Percentiles rank a stretch among this genome's conserved stretches.
Evolutionary conservation across 2,329 filamentous ascomycete species (phyloP).

Genomic region (Nemania diffusa): DNA sequence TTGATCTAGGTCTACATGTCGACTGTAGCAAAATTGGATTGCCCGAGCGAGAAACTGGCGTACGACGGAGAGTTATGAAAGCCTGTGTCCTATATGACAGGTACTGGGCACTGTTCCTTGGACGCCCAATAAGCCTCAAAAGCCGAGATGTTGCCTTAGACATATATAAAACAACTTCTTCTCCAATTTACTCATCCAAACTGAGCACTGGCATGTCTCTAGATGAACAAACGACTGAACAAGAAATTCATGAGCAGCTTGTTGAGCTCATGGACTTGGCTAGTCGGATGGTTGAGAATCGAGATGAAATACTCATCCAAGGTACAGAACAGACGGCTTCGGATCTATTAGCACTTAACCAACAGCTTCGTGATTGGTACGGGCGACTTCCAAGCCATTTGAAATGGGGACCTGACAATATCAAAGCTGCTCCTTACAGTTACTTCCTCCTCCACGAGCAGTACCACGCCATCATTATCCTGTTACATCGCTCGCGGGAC

Average conservation of each 20-base stretch:
- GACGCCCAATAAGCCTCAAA: slow-evolving; percentile 33
- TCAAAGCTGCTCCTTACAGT: slow-evolving; percentile 29
- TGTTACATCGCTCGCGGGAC: slow-evolving; percentile 29
- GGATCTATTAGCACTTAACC: slow-evolving; percentile 18
- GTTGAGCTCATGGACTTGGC: slow-evolving; percentile 34
- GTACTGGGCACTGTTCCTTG: slow-evolving; percentile 36
- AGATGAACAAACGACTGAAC: slow-evolving; percentile 9
- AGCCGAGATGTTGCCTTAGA: slow-evolving; percentile 21
- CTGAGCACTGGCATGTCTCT: not conserved
- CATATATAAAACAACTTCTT: not conserved
- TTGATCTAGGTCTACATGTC: slow-evolving; percentile 33
- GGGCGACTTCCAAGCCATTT: slow-evolving; percentile 31
- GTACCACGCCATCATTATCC: slow-evolving; percentile 29
- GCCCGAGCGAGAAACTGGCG: slow-evolving; percentile 26
- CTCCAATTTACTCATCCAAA: slow-evolving; percentile 1
- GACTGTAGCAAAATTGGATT: slow-evolving; percentile 26
- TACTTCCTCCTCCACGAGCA: slow-evolving; percentile 38
- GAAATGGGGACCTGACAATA: slow-evolving; percentile 29
- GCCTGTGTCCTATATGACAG: slow-evolving; percentile 37
- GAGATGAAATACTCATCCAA: not conserved
- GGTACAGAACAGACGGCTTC: not conserved
- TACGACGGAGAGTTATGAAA: slow-evolving; percentile 34
- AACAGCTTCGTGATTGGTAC: slow-evolving; percentile 36
- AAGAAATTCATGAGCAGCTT: slow-evolving; percentile 36
- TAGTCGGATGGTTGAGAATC: slow-evolving; percentile 24